Evolutionary conservation across 2,329 filamentous ascomycete genomes (phyloP), one percentile per base, ranked within the genome.

Genomic region (Alternaria consortialis): DNA sequence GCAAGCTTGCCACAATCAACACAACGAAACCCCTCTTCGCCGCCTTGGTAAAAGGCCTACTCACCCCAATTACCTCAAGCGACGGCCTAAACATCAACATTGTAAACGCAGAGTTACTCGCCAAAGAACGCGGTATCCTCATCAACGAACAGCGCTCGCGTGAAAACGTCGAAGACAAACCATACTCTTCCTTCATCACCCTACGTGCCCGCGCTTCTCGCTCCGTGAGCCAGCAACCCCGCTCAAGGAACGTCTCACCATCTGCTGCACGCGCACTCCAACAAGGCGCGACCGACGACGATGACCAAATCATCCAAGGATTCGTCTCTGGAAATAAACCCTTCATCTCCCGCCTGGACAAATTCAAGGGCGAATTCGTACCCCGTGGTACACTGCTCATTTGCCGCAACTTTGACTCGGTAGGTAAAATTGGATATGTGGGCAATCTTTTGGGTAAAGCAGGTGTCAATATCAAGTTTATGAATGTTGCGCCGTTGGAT

Each of bases 1-100:
- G 92, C 53, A 88, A 92, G 55, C 81, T 95, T 23, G 88, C 91
- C 0, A 83, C 81, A 15, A 85, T 93, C 63, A 86, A 86, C 63
- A 94, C 91, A 67, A 94, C 91, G 1, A 89, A 91, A 51, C 92
- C 92, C 0, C 84, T 95, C 2, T 92, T 92, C 65, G 91, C 92
- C 0, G 91, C 91, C 0, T 81, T 94, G 1, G 87, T 94, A 66
- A 94, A 93, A 75, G 92, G 92, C 0, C 84, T 95, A 0, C 85
- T 91, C 7, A 84, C 86, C 1, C 87, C 88, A 1, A 90, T 94
- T 66, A 90, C 87, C 57, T 87, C 88, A 58, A 82, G 84, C 0
- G 88, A 90, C 37, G 88, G 86, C 0, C 77, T 87, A 12, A 89
- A 91, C 70, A 89, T 94, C 69, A 94, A 94, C 79, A 93, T 95